Evolutionary conservation across 2,329 filamentous ascomycete genomes (phyloP).

Genomic region (Pyricularia pennisetigena): DNA sequence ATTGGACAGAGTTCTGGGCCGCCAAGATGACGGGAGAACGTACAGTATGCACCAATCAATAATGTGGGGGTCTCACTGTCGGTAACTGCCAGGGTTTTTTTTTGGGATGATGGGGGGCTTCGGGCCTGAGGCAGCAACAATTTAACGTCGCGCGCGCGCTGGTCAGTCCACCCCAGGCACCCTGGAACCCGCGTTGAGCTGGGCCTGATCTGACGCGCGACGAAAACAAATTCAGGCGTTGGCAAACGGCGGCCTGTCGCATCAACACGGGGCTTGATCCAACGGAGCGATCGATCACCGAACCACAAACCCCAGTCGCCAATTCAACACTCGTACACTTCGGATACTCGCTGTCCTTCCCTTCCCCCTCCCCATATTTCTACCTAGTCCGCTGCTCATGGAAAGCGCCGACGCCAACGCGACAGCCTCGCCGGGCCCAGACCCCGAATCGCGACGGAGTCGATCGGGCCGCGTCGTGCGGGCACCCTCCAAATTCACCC

Average conservation of each 20-base stretch:
- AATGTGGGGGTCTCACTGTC: background rate
- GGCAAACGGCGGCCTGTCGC: background rate
- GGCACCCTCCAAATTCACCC: conserved; percentile 48
- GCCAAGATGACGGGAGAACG: background rate
- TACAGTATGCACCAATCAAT: no score
- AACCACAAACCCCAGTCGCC: background rate
- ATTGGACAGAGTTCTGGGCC: background rate
- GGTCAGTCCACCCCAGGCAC: background rate
- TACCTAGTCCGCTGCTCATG: conserved; percentile 36
- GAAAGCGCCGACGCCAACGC: conserved; percentile 46
- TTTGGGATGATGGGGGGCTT: background rate
- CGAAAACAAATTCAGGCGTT: conserved; percentile 4
- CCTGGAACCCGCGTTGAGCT: background rate
- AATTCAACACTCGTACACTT: background rate
- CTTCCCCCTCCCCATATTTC: background rate
- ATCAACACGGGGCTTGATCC: background rate
- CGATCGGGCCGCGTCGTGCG: conserved; percentile 60
- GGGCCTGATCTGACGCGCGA: conserved; percentile 1
- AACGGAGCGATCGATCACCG: background rate
- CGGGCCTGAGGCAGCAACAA: background rate
- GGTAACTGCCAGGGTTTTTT: background rate
- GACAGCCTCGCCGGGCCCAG: conserved; percentile 40
- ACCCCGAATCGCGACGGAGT: conserved; percentile 43
- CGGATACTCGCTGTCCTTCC: background rate
- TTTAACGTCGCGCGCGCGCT: background rate